phyloP scores from a whole-genome alignment of 306 rosid species.

The Inga leiocalycina region DNA sequence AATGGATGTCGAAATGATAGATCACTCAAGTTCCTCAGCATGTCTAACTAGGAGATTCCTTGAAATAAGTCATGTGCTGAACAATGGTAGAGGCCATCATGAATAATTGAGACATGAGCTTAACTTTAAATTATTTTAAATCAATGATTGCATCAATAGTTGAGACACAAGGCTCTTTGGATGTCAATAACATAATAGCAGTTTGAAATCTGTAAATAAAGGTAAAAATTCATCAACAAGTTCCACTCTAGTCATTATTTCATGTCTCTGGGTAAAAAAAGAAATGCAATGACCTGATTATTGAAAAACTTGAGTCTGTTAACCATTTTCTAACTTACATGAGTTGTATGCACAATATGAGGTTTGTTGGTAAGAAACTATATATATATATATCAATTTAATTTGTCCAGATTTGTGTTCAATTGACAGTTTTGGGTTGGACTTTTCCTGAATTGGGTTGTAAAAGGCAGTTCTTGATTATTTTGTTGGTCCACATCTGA shows the following conservation, averaged over 20 bases:
- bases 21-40: background rate
- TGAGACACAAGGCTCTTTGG: background rate
- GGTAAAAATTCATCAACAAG: background rate
- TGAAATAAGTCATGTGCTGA: background rate
- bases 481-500: background rate
- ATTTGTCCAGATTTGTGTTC: background rate
- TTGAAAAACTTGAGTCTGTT: background rate
- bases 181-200: background rate
- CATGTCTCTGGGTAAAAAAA: background rate
- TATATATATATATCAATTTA: background rate
- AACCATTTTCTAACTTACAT: background rate
- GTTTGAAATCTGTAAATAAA: background rate
- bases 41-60: background rate
- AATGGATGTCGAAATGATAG: background rate
- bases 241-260: background rate
- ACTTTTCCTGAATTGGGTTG: background rate
- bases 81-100: background rate
- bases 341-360: background rate
- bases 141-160: background rate
- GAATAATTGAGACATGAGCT: background rate
- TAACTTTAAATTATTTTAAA: background rate
- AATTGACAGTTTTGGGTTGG: background rate
- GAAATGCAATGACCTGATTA: background rate
- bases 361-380: background rate
- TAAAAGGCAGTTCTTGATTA: background rate